A percentile compares a stretch with the other conserved stretches of the same genome.
phyloP scores from a whole-genome alignment of 768 basidiomycete species.

The Rhodotorula kratochvilovae region DNA sequence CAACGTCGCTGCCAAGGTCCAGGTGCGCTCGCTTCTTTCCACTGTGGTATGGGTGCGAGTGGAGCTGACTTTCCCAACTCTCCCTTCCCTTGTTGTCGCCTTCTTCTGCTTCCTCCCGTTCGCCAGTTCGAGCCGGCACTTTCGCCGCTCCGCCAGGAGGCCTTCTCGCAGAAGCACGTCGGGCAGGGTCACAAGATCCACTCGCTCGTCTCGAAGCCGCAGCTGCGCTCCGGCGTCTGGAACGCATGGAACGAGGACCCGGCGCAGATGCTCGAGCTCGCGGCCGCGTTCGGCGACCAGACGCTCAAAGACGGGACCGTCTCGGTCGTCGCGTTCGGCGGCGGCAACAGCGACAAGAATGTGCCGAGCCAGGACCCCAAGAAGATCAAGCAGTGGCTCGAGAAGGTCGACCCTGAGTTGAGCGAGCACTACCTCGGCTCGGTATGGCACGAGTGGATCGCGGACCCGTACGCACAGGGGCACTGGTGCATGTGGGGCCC shows the following conservation, averaged over 20 bases:
- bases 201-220: neutral
- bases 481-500: slow-evolving; percentile 1
- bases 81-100: too few species aligned
- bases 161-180: slow-evolving; percentile 1
- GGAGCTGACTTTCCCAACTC: too few species aligned
- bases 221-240: neutral
- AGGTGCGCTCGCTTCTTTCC: neutral
- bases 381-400: slow-evolving; percentile 15
- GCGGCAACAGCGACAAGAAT: neutral
- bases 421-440: neutral
- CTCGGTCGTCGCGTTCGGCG: slow-evolving; percentile 4
- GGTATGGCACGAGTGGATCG: slow-evolving; percentile 2
- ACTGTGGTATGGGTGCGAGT: too few species aligned
- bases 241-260: slow-evolving; percentile 5
- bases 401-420: neutral
- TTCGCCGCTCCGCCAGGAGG: neutral
- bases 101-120: too few species aligned
- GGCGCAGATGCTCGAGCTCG: neutral
- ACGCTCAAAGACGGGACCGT: slow-evolving; percentile 6
- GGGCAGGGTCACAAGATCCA: neutral
- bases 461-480: neutral
- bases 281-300: slow-evolving; percentile 12
- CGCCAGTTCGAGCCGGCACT: neutral
- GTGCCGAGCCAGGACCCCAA: neutral
- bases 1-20: slow-evolving; percentile 7